Conservation (phyloP, 257 asterid species). For the Paraleonurus japonicus region DNA sequence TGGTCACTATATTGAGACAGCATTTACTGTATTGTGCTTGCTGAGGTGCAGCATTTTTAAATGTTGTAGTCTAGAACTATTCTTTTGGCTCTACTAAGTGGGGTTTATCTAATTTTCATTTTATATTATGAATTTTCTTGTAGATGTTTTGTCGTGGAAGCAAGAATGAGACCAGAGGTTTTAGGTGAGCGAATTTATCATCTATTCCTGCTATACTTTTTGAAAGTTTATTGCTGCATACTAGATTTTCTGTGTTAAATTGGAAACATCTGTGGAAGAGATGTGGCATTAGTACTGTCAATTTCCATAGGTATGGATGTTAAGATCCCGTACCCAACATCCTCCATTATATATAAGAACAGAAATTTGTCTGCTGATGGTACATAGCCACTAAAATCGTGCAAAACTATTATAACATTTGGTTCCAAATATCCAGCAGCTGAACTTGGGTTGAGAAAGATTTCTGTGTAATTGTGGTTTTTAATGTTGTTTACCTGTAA, state of each 20-base stretch:
- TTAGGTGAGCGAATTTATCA: constrained; percentile 50
- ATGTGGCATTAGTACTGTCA: background rate
- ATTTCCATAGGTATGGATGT: background rate
- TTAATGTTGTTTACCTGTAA: background rate
- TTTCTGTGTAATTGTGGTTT: background rate
- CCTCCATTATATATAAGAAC: background rate
- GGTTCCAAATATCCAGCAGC: background rate
- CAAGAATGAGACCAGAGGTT: constrained; percentile 86
- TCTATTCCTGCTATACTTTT: constrained; percentile 10
- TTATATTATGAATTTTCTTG: constrained; percentile 24
- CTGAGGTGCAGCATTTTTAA: background rate
- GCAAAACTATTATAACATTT: background rate
- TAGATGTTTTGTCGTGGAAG: constrained; percentile 98
- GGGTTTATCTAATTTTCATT: background rate
- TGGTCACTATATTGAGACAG: background rate
- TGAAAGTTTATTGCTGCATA: constrained; percentile 14
- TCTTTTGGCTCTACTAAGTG: background rate
- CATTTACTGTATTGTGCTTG: background rate
- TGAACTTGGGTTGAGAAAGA: background rate
- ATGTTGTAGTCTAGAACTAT: background rate
- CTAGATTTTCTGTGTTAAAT: background rate
- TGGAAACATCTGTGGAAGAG: background rate
- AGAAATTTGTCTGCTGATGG: background rate
- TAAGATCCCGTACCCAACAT: background rate
- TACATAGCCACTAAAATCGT: too few relatives aligned